Evolutionary conservation across 805 yeast genomes (phyloP).

Genomic region (Sugiyamaella mastotermitis): DNA sequence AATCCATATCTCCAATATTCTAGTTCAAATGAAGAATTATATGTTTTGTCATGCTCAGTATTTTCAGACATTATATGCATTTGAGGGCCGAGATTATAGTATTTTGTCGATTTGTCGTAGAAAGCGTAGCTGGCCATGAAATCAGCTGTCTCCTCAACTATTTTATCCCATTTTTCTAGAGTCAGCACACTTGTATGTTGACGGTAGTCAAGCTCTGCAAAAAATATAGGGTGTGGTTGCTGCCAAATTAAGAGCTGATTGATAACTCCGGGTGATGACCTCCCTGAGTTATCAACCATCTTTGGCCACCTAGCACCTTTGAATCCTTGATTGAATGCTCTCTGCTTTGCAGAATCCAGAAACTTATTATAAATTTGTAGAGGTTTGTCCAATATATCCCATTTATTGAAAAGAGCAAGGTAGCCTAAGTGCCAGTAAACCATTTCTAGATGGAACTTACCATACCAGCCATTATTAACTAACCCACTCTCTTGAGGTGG

Average conservation of each 20-base stretch:
- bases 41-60: conserved; percentile 2
- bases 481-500: conserved; percentile 9
- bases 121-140: conserved; percentile 5
- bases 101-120: background rate
- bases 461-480: conserved; percentile 9
- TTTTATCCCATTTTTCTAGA: conserved; percentile 4
- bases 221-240: conserved; percentile 6
- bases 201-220: conserved; percentile 7
- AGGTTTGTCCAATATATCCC: conserved; percentile 1
- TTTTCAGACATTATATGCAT: conserved; percentile 7
- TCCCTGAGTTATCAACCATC: conserved; percentile 7
- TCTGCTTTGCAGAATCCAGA: background rate
- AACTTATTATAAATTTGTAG: conserved; percentile 2
- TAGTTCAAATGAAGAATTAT: conserved; percentile 5
- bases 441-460: conserved; percentile 8
- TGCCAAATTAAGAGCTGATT: conserved; percentile 5
- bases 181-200: conserved; percentile 1
- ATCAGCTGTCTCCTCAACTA: conserved; percentile 4
- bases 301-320: conserved; percentile 9
- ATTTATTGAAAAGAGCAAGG: conserved; percentile 6
- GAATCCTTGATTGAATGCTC: conserved; percentile 3
- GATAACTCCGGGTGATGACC: conserved; percentile 5
- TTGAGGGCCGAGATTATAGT: conserved; percentile 6
- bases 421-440: conserved; percentile 6
- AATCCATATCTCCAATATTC: conserved; percentile 7